Base-by-base conservation (phyloP, 352 stramenopile genomes). In the Globisporangium recalcitrans region DNA sequence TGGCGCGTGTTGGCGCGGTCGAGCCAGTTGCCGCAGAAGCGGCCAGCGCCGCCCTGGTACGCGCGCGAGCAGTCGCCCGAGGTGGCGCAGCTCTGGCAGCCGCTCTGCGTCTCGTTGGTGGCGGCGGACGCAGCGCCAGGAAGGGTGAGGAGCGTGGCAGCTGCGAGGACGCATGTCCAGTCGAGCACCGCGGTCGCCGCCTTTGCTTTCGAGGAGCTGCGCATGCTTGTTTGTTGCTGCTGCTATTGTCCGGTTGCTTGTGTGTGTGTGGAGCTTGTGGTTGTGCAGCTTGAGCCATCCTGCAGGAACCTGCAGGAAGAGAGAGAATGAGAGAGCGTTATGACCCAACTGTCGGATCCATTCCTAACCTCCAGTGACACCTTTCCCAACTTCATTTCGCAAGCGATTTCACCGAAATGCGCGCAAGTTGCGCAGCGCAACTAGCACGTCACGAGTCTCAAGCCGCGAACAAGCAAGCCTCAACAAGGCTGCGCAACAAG, bases 11-110 rank as follows among this genome's bases (percentile, higher is more conserved):
- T 77, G 40, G 53, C 53, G n/a, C 61, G 73, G 63, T 87, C 78
- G 9, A 87, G 52, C 78, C 78, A 87, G 47, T 80, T 69, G 34
- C 76, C 76, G 58, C 78, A 87, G 44, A 77, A 87, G 58, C 82
- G 71, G 1, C 74, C 78, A 10, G 64, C 42, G 4, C 56, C 48
- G 8, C 65, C 69, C 4, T 40, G 69, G 38, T 76, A 85, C 2
- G 75, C 78, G 19, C 54, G 27, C 29, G 72, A 67, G 47, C 75
- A 87, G 51, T 87, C 72, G 9, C 74, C 72, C 4, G 57, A 74
- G 34, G 34, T 62, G 24, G 74, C 75, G 60, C 78, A 87, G 4
- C 78, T 54, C 21, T 87, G 74, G 57, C 78, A 87, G 4, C 69
- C 75, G 22, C 75, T 85, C 40, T 70, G 65, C 34, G 68, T 55